These are phyloP conservation scores for Alternaria postmessia DNA, from an alignment of 2,329 filamentous ascomycete genomes.

Conservation along the genomic window DNA sequence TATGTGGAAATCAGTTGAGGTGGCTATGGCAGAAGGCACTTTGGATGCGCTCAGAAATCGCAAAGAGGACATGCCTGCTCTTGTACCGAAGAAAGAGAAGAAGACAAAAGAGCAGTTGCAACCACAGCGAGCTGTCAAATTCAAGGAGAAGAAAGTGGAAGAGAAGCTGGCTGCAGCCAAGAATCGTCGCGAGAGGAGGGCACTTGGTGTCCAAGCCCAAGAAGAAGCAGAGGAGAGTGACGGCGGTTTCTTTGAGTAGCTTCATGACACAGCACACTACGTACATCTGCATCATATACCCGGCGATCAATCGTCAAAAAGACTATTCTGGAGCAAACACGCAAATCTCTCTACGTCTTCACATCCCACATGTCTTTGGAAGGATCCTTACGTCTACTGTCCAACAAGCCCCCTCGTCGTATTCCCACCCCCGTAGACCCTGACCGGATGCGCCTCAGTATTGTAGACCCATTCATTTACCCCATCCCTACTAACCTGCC, in stretches of 20 bases:
- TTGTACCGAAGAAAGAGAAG: conserved; percentile 31
- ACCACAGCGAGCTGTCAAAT: conserved; percentile 16
- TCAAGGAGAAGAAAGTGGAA: conserved; percentile 27
- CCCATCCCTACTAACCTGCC: conserved; percentile 61
- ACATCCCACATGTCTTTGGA: background rate
- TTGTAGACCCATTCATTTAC: conserved; percentile 68
- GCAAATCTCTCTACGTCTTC: background rate
- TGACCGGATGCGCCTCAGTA: conserved; percentile 70
- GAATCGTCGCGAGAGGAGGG: conserved; percentile 33
- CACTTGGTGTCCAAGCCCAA: conserved; percentile 25
- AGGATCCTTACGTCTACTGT: background rate
- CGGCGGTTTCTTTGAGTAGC: conserved; percentile 50
- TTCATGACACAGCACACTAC: conserved; percentile 1
- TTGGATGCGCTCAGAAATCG: conserved; percentile 67
- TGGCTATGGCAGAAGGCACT: conserved; percentile 66
- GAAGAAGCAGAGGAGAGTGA: conserved; percentile 48
- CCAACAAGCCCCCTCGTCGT: background rate
- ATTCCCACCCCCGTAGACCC: conserved; percentile 41
- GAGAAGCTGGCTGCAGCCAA: conserved; percentile 18
- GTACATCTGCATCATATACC: conserved; percentile 29
- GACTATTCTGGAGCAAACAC: background rate
- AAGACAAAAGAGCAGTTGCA: conserved; percentile 26
- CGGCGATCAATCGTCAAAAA: conserved; percentile 15
- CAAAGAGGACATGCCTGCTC: conserved; percentile 35
- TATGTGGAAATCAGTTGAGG: conserved; percentile 75